Evolutionary conservation across 1,284 basidiomycete genomes (phyloP), one percentile per base, ranked within the genome.

Genomic region (Fistulina hepatica): DNA sequence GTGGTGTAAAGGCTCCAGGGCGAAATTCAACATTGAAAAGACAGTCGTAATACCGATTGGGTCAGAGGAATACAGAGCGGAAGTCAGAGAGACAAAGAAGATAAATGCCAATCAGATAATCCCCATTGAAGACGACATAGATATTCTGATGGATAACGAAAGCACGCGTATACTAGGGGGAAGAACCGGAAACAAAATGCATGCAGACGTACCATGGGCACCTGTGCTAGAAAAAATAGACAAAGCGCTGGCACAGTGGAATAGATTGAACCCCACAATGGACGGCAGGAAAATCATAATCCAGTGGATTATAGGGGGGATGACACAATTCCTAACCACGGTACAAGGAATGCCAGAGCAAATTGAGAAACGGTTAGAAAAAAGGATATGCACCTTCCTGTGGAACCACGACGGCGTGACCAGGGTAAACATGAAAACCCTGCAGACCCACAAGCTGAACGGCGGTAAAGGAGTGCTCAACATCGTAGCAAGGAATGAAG

Each of bases 1-100:
- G 2, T 50, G 48, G 48, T 53, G 52, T 25, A 28, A 25, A 15
- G 52, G 48, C 17, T 42, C 49, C 2, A 43, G 21, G 6, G 40
- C 40, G 2, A 33, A 24, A 11, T 42, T 42, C n/a, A 42, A 42
- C 13, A 30, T 34, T 25, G 23, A 16, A 0, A 53, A 53, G 30
- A 53, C 48, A 1, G 48, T 46, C 28, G 41, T 49, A 6, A 42
- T 50, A 5, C 38, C 42, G 5, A 33, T 43, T 3, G 42, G 42
- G 1, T n/a, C 13, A 6, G 28, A 31, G n/a, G 21, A 31, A 12
- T 34, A 30, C 19, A 12, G 42, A 11, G 31, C 36, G 4, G 30
- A 20, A 8, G 15, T 31, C 13, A 16, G 15, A 5, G 13, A 4
- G 9, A 19, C 9, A 16, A 36, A 28, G 12, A 6, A 21, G 16